phyloP scores from a whole-genome alignment of 176 grass and related monocot genomes.

The Alloteropsis semialata region DNA sequence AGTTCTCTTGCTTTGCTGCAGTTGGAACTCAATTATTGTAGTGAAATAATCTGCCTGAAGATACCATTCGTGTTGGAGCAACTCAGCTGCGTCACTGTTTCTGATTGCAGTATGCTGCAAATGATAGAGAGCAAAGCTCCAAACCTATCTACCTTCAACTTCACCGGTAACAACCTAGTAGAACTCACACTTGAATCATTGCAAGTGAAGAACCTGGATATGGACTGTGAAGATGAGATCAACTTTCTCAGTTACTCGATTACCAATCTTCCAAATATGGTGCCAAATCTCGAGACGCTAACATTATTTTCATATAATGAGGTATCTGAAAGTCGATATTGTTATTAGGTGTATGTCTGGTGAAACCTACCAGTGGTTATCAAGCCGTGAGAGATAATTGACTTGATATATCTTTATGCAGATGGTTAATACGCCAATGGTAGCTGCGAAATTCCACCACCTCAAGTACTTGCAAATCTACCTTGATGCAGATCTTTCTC shows the following conservation, averaged over 20 bases:
- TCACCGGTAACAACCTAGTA: not conserved
- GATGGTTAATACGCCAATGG: not conserved
- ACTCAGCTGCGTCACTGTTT: not conserved
- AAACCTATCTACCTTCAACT: not conserved
- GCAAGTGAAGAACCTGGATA: not conserved
- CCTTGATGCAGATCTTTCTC: not conserved
- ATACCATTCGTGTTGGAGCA: not conserved
- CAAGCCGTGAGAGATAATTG: too few species aligned
- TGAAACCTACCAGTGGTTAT: not conserved
- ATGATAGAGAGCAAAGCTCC: slow-evolving; percentile 4
- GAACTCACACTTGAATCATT: not conserved
- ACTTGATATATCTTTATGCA: not conserved
- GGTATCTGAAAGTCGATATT: not conserved
- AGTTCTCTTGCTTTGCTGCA: not conserved
- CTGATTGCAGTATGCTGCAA: not conserved
- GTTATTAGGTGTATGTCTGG: not conserved
- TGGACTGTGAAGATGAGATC: not conserved
- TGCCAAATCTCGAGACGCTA: slow-evolving; percentile 2
- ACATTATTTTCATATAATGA: not conserved
- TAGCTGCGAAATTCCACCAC: not conserved
- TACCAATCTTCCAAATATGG: not conserved
- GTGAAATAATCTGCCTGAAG: not conserved
- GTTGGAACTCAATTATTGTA: not conserved
- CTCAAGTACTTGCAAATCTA: not conserved
- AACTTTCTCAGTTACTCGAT: not conserved